Evolutionary conservation across 2,329 filamentous ascomycete genomes (phyloP).

Genomic region (Penicillium occitanis): DNA sequence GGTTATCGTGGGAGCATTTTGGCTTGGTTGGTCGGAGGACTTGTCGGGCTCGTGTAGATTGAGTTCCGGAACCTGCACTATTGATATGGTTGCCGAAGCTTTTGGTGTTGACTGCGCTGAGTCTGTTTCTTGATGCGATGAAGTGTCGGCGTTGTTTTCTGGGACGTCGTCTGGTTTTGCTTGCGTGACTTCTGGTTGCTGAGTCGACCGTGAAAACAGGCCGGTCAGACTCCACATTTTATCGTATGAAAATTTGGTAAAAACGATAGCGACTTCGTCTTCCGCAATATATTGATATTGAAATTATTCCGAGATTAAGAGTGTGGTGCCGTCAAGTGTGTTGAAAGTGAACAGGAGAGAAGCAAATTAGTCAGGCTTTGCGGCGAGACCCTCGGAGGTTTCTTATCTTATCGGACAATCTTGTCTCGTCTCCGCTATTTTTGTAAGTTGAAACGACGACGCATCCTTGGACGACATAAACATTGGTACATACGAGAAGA

Average conservation of each 20-base stretch:
- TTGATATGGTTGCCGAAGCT: conserved; percentile 31
- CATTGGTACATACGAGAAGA: background rate
- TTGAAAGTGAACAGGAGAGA: background rate
- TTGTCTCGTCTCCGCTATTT: background rate
- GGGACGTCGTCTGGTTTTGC: background rate
- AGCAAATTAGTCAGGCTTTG: conserved; percentile 1
- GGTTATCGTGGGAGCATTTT: conserved; percentile 7
- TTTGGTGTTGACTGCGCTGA: conserved; percentile 40
- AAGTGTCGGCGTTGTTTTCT: conserved; percentile 18
- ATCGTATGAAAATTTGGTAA: background rate
- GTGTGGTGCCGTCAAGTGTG: background rate
- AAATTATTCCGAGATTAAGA: background rate
- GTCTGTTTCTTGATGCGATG: conserved; percentile 3
- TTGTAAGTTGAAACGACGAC: background rate
- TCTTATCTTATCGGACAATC: conserved; percentile 1
- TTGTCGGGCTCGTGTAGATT: conserved; percentile 30
- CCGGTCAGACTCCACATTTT: conserved; percentile 22
- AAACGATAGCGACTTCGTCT: background rate
- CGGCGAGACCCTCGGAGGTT: background rate
- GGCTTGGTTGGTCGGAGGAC: background rate
- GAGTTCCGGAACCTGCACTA: conserved; percentile 35
- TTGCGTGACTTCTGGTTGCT: background rate
- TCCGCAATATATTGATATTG: background rate
- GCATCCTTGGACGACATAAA: background rate
- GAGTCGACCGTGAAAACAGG: conserved; percentile 21